These are phyloP conservation scores for Quercus wislizeni DNA, from an alignment of 306 rosid species.

Conservation along the genomic window DNA sequence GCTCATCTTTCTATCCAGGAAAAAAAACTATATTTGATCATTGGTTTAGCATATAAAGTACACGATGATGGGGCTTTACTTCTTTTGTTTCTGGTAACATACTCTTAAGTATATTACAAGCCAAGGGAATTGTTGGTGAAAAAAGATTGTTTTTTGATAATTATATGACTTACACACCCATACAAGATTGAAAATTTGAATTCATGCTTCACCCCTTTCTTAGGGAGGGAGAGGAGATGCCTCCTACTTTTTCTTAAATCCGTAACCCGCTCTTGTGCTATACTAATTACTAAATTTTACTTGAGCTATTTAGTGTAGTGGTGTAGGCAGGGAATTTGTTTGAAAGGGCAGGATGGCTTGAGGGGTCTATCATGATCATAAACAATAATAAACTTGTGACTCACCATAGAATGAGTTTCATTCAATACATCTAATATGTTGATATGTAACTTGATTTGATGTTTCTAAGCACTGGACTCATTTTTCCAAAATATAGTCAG, in stretches of 20 bases:
- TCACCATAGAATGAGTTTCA: neutral
- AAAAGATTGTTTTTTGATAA: neutral
- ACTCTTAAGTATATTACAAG: neutral
- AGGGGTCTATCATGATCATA: neutral
- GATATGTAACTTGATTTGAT: neutral
- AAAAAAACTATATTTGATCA: neutral
- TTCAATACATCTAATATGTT: neutral
- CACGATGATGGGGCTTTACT: neutral
- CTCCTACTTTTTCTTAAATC: neutral
- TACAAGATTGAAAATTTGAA: neutral
- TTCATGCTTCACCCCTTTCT: neutral
- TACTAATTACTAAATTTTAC: neutral
- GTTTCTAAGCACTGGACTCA: neutral
- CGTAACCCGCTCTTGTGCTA: neutral
- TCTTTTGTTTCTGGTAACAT: neutral
- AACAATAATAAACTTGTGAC: neutral
- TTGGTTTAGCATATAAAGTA: neutral
- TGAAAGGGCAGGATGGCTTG: neutral
- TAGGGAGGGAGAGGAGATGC: neutral
- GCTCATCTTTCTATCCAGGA: neutral
- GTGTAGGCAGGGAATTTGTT: neutral
- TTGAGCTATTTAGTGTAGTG: neutral
- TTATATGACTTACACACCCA: neutral
- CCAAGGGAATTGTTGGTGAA: neutral
- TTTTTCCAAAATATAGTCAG: neutral